These are phyloP conservation scores for Mortierella sp. DNA, from an alignment of 371 early-diverging fungal species.

Conservation along the genomic window DNA sequence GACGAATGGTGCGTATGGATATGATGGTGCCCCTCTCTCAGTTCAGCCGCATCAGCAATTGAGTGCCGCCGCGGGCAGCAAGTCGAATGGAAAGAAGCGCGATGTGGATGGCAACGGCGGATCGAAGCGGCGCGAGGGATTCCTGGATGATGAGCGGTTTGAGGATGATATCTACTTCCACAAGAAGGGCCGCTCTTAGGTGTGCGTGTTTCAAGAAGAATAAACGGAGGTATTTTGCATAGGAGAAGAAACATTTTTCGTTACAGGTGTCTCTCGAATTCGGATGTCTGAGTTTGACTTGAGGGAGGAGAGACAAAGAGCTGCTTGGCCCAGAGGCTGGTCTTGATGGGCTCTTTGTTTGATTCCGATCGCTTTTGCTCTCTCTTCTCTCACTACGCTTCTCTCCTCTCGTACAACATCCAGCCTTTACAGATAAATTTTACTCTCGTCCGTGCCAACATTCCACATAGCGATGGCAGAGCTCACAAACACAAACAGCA, in stretches of 20 bases:
- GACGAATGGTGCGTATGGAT: not conserved
- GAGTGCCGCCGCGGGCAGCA: not conserved
- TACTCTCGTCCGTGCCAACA: not conserved
- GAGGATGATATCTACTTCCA: not conserved
- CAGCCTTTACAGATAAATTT: not conserved
- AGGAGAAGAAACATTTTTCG: not conserved
- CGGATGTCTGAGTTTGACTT: not conserved
- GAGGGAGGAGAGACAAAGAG: too few species aligned
- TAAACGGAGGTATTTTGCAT: too few species aligned
- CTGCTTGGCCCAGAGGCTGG: too few species aligned
- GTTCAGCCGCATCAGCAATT: not conserved
- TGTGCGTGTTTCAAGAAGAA: too few species aligned
- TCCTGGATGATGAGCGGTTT: not conserved
- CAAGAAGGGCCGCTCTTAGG: not conserved
- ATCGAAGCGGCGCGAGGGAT: not conserved
- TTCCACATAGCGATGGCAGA: not conserved
- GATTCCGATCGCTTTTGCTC: too few species aligned
- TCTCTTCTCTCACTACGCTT: not conserved
- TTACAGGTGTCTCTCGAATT: not conserved
- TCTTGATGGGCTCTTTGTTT: too few species aligned
- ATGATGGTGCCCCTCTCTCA: not conserved
- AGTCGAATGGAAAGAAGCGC: slow-evolving; percentile 1
- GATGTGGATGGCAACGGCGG: not conserved
- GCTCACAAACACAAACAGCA: not conserved
- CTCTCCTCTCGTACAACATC: not conserved